These are phyloP conservation scores for Aureobasidium leucospermi DNA, from an alignment of 2,329 filamentous ascomycete species.

Conservation along the genomic window DNA sequence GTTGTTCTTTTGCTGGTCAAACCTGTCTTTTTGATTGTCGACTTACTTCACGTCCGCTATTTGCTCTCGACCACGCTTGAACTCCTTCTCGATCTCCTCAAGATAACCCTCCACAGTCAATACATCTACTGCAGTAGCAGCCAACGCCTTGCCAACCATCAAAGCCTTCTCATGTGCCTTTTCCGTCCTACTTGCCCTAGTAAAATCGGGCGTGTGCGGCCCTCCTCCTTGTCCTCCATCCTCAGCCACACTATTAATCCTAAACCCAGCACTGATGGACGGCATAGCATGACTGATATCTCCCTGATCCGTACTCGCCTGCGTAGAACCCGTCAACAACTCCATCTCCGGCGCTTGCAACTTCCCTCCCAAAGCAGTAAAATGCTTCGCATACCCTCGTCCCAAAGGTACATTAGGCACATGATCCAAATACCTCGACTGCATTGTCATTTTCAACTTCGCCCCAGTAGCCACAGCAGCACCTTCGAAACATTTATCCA, in stretches of 20 bases:
- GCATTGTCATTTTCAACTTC: conserved; percentile 36
- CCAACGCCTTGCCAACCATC: conserved; percentile 30
- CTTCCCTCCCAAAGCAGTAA: conserved; percentile 28
- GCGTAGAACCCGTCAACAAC: conserved; percentile 36
- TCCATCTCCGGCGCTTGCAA: conserved; percentile 35
- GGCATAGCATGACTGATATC: conserved; percentile 53
- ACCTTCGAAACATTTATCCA: conserved; percentile 39
- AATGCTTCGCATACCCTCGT: conserved; percentile 18
- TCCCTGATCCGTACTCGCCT: conserved; percentile 54
- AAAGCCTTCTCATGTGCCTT: conserved; percentile 30
- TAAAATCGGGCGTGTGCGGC: conserved; percentile 36
- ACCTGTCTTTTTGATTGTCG: neutral
- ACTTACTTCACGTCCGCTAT: neutral
- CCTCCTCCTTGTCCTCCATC: conserved; percentile 26
- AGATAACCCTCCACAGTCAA: conserved; percentile 22
- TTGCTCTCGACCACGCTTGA: conserved; percentile 14
- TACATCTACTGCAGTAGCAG: conserved; percentile 32
- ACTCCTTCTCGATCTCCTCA: conserved; percentile 23
- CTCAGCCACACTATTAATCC: conserved; percentile 31
- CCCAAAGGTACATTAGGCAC: conserved; percentile 47
- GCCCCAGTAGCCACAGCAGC: conserved; percentile 46
- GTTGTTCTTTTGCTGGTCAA: too few species aligned
- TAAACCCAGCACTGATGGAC: conserved; percentile 46
- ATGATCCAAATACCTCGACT: conserved; percentile 46
- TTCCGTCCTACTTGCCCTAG: conserved; percentile 28